phyloP scores from a whole-genome alignment of 352 stramenopile genomes.

The Phytophthora syringae region DNA sequence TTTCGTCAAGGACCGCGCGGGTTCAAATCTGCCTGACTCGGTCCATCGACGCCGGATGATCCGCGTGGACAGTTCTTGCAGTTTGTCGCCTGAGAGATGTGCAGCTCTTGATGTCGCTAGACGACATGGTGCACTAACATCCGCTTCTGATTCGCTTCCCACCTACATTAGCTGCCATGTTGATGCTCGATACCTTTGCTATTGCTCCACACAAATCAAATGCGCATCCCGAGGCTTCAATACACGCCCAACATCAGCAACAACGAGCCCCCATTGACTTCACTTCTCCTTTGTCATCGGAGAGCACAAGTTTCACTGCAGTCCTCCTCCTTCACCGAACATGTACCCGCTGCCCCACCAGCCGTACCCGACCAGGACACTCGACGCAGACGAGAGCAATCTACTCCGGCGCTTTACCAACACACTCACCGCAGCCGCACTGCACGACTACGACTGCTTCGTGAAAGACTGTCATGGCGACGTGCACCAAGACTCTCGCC shows the following conservation, averaged over 20 bases:
- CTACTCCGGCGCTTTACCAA: slow-evolving; percentile 41
- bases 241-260: no score
- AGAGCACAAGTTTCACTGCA: neutral
- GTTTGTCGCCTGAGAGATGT: slow-evolving; percentile 9
- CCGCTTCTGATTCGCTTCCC: neutral
- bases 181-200: no score
- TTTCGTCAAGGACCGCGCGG: neutral
- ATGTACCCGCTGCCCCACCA: slow-evolving; percentile 33
- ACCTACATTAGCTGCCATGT: neutral
- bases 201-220: no score
- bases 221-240: no score
- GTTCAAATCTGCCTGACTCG: neutral
- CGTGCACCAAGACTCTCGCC: slow-evolving; percentile 26
- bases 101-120: slow-evolving; percentile 12
- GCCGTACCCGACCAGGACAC: slow-evolving; percentile 44
- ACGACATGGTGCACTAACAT: neutral
- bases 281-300: slow-evolving; percentile 19
- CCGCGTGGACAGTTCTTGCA: neutral
- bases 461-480: slow-evolving; percentile 28
- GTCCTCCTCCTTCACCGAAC: neutral
- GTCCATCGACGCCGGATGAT: neutral
- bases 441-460: slow-evolving; percentile 48
- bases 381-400: slow-evolving; percentile 36
- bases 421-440: slow-evolving; percentile 29
- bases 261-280: neutral